Conservation (phyloP, 805 yeast species). For the Candida multigemmis region DNA sequence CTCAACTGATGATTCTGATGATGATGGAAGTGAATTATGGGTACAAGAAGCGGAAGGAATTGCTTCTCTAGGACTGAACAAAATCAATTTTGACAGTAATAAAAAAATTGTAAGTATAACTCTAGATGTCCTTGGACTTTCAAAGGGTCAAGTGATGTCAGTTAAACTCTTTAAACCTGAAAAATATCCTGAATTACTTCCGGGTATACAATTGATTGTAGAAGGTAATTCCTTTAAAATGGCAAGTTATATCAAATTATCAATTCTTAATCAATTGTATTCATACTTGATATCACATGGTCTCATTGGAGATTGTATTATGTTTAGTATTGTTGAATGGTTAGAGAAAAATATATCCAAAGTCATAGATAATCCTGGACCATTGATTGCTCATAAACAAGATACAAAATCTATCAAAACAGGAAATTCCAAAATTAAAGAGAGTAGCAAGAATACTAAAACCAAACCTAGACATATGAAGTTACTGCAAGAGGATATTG, state of each 20-base stretch:
- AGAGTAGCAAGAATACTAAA: constrained; percentile 2
- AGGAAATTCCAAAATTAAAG: not conserved
- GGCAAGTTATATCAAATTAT: constrained; percentile 61
- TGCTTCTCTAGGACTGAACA: constrained; percentile 37
- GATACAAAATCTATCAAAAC: not conserved
- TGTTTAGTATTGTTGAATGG: constrained; percentile 71
- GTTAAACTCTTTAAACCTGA: constrained; percentile 16
- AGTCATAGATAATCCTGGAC: constrained; percentile 69
- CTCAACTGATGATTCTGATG: constrained; percentile 3
- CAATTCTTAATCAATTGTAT: constrained; percentile 42
- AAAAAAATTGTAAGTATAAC: constrained; percentile 12
- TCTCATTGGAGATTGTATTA: constrained; percentile 60
- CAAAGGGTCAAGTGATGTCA: constrained; percentile 8
- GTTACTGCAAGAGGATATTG: constrained; percentile 3
- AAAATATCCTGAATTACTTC: constrained; percentile 56
- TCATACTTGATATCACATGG: constrained; percentile 31
- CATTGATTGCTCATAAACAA: constrained; percentile 22
- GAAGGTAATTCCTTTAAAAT: constrained; percentile 37
- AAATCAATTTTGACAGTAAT: constrained; percentile 16
- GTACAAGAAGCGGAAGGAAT: constrained; percentile 66
- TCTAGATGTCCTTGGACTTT: constrained; percentile 11
- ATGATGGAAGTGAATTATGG: constrained; percentile 48
- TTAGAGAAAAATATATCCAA: constrained; percentile 50
- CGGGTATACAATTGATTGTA: constrained; percentile 53
- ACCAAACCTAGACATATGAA: constrained; percentile 1